A percentile compares a stretch with the other conserved stretches of the same genome.
Conservation (phyloP, 2,329 filamentous ascomycete species). For the Pseudocercospora macadamiae region DNA sequence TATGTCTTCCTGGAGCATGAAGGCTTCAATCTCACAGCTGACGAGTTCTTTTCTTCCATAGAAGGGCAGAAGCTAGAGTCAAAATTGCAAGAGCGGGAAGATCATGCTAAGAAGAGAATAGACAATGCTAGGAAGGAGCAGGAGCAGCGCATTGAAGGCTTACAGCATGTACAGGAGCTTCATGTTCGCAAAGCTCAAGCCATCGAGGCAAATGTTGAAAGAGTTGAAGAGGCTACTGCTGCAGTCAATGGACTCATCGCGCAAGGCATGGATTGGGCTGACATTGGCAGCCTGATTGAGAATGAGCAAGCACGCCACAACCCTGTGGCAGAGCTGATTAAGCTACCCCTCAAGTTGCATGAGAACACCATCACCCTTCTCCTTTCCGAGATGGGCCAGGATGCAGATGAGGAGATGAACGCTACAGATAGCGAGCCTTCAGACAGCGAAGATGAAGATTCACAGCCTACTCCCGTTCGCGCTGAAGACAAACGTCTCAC, state of each 20-base stretch:
- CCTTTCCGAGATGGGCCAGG: conserved; percentile 65
- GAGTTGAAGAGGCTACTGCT: conserved; percentile 89
- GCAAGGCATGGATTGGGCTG: conserved; percentile 97
- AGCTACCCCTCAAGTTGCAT: conserved; percentile 82
- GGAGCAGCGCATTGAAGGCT: conserved; percentile 76
- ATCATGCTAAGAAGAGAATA: conserved; percentile 78
- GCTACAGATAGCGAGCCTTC: conserved; percentile 65
- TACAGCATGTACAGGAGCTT: conserved; percentile 78
- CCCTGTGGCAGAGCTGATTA: conserved; percentile 83
- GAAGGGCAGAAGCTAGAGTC: conserved; percentile 93
- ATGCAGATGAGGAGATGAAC: conserved; percentile 57
- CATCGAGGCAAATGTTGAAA: conserved; percentile 86
- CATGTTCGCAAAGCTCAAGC: conserved; percentile 88
- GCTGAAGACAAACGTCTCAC: conserved; percentile 55
- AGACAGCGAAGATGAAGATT: conserved; percentile 63
- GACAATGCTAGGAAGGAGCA: conserved; percentile 85
- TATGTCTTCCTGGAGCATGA: conserved; percentile 75
- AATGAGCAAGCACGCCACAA: conserved; percentile 81
- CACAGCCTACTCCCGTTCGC: conserved; percentile 37
- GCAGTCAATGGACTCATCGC: conserved; percentile 89
- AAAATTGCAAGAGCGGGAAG: conserved; percentile 77
- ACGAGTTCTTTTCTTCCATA: conserved; percentile 95
- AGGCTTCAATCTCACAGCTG: conserved; percentile 88
- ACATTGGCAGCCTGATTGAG: conserved; percentile 85
- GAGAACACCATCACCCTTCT: conserved; percentile 85